Base-by-base conservation (phyloP, 768 basidiomycete species). In the Rhodosporidiobolus sp. region DNA sequence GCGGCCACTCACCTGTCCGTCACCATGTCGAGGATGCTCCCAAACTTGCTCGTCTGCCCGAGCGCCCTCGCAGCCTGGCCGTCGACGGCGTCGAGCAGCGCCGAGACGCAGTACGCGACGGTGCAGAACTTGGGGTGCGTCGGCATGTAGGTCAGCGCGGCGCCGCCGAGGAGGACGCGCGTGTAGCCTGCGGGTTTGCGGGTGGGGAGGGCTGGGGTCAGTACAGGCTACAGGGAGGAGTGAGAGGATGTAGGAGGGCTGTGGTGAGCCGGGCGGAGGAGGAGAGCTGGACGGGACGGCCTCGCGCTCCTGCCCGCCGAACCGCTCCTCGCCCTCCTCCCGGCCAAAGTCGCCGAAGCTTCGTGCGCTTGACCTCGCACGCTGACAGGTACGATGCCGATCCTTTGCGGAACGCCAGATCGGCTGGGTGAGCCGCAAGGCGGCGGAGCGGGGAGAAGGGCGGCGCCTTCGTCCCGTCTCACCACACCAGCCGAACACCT, bases 11-110 rank as follows among this genome's bases (percentile, higher is more conserved):
- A 95, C 94, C 95, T 84, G 81, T 99, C 96, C 11, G 96, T 98
- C 53, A 99, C 95, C 96, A 99, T 99, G 82, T 99, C 96, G 78
- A 99, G 83, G 55, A 98, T 95, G 6, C 93, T 94, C 32, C 96
- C 96, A 82, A 98, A 97, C 83, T 95, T 94, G 65, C 91, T 93
- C 10, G 92, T 90, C 82, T 99, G 94, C 19, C 88, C 88, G 53
- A 96, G 83, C 1, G 88, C 87, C 57, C 96, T 85, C 20, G 96
- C 96, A 16, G 90, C 94, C 79, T 90, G 88, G 5, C 96, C 96
- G 75, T 98, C 96, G 38, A 94, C 89, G 24, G 93, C 96, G 79
- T 99, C 96, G 77, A 99, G 84, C 54, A 99, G 85, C 80, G 92
- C 94, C 19, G 94, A 97, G 67, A 97, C 82, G 69, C 87, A 86